Evolutionary conservation across 23 red algal species (phyloP), one percentile per base, ranked within the genome.

Genomic region (Gracilaria gracilis): DNA sequence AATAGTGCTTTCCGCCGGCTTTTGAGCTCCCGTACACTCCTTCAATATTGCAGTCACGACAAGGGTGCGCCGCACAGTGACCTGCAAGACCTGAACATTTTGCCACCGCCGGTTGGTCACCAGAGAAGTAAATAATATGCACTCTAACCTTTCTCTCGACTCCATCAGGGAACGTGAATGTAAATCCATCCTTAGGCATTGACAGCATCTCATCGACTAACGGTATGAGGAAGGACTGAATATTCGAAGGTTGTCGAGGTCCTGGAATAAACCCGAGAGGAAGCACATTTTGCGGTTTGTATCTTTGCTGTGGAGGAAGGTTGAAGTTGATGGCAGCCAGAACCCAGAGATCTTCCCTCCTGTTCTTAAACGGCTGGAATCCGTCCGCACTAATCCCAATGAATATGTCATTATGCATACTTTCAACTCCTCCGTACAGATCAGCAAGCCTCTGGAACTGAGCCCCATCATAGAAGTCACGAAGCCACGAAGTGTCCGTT

Each of bases 361-460:
- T 19, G n/a, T 84, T 84, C 32, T 47, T 67, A 40, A 2, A 44
- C 1, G 58, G 29, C n/a, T 50, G 57, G 24, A 84, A 84, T 0
- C 81, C 81, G 42, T 84, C 59, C 16, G 32, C 14, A 16, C 9
- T 34, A 67, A 67, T 29, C 3, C 32, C 57, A 23, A 66, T n/a
- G 34, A 84, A 84, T 67, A 84, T 24, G 21, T 84, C 81, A 62
- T 82, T 82, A 3, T 61, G 31, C 12, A 82, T 8, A 31, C 32
- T 37, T 1, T 55, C 19, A 11, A 8, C 53, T 64, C 51, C 79
- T 4, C 79, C 54, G 36, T 61, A 82, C 20, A 14, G n/a, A 57
- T 9, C 4, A 40, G 53, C 62, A 8, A 82, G 28, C 11, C 3
- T 9, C 4, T 82, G 35, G 15, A 61, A 82, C 13, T 12, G 13